Percentiles rank a stretch among this genome's conserved stretches.
Conservation (phyloP, 2,329 filamentous ascomycete genomes). For the Alternaria sp. region DNA sequence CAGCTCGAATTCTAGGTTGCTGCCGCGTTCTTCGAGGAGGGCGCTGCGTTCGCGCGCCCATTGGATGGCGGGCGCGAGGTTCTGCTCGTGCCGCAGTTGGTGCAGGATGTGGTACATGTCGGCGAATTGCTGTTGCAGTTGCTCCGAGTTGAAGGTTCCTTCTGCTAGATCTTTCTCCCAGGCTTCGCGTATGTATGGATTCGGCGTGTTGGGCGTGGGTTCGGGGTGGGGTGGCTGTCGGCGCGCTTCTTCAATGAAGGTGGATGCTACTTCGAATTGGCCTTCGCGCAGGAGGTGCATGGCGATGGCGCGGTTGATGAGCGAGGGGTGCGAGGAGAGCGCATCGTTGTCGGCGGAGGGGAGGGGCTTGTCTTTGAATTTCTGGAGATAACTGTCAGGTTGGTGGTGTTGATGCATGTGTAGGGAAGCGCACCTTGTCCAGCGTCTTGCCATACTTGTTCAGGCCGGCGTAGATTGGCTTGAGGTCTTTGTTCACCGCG, state of each 20-base stretch:
- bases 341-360: constrained; percentile 82
- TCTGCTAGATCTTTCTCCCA: constrained; percentile 57
- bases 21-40: constrained; percentile 79
- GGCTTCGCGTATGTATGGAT: constrained; percentile 42
- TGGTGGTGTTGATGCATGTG: background rate
- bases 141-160: constrained; percentile 65
- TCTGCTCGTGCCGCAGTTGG: constrained; percentile 71
- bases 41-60: constrained; percentile 79
- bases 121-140: constrained; percentile 80
- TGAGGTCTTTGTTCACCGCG: constrained; percentile 78
- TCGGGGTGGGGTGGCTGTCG: constrained; percentile 52
- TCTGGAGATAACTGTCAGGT: constrained; percentile 48
- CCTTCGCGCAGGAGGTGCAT: constrained; percentile 97
- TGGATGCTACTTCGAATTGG: constrained; percentile 85
- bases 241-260: constrained; percentile 77
- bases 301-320: constrained; percentile 91
- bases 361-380: constrained; percentile 67
- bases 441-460: constrained; percentile 85
- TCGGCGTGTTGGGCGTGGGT: constrained; percentile 43
- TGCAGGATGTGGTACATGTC: constrained; percentile 91
- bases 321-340: constrained; percentile 72
- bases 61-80: constrained; percentile 81
- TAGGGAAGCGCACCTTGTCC: constrained; percentile 68
- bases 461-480: constrained; percentile 80
- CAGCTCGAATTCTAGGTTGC: constrained; percentile 94